These are phyloP conservation scores for Mesembryanthemum crystallinum DNA, from an alignment of 148 eudicot species.

Conservation along the genomic window DNA sequence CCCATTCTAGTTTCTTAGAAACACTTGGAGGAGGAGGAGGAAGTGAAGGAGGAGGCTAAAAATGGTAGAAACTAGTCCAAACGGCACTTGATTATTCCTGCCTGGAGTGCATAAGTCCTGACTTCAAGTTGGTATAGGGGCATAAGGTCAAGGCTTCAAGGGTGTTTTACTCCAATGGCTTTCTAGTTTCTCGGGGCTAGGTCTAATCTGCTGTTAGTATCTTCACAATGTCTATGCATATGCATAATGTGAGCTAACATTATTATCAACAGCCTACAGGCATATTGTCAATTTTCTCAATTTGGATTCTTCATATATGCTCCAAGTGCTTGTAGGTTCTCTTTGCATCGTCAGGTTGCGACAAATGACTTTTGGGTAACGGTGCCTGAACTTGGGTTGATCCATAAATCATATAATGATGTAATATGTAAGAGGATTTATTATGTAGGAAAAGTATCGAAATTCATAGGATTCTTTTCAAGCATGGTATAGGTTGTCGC, in stretches of 20 bases:
- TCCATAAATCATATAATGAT: neutral
- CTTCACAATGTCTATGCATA: neutral
- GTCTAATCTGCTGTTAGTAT: neutral
- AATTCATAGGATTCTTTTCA: neutral
- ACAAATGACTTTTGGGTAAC: neutral
- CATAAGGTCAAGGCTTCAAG: no score
- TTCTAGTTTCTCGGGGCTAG: neutral
- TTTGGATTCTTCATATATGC: neutral
- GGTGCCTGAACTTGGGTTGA: neutral
- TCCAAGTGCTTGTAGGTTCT: neutral
- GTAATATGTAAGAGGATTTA: neutral
- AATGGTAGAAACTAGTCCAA: no score
- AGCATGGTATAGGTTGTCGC: neutral
- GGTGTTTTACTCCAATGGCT: neutral
- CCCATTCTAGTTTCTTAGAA: no score
- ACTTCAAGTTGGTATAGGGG: neutral
- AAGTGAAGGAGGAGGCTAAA: no score
- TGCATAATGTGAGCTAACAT: neutral
- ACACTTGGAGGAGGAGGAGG: no score
- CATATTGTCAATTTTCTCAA: neutral
- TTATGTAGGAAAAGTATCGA: neutral
- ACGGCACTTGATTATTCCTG: no score
- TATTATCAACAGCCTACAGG: neutral
- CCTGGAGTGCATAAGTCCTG: neutral
- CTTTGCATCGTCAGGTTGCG: neutral